Evolutionary conservation across 352 stramenopile genomes (phyloP).

Genomic region (Phytopythium vexans): DNA sequence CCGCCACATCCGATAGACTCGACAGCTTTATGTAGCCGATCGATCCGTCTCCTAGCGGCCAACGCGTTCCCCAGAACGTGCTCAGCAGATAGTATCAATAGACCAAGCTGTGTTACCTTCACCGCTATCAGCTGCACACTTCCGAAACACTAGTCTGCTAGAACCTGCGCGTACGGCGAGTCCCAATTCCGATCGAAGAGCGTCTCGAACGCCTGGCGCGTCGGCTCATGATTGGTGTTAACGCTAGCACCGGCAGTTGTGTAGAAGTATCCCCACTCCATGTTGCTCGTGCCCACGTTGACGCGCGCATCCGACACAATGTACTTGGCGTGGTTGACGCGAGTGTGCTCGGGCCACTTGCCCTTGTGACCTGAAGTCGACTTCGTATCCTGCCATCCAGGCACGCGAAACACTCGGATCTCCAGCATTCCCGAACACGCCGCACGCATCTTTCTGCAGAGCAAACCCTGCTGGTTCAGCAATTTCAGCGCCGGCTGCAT

Average conservation of each 20-base stretch:
- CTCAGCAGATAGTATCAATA: too few species aligned
- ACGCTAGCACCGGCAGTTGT: slow-evolving; percentile 73
- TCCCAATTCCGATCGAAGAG: slow-evolving; percentile 79
- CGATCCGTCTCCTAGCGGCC: too few species aligned
- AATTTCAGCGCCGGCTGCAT: slow-evolving; percentile 49
- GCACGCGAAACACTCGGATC: slow-evolving; percentile 72
- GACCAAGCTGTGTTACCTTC: too few species aligned
- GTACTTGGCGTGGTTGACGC: slow-evolving; percentile 85
- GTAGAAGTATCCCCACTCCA: slow-evolving; percentile 88
- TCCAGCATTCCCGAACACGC: slow-evolving; percentile 53
- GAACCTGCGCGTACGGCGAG: slow-evolving; percentile 50
- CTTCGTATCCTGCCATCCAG: slow-evolving; percentile 71
- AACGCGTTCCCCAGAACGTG: too few species aligned
- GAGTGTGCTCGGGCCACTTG: slow-evolving; percentile 62
- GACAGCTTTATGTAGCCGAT: slow-evolving; percentile 44
- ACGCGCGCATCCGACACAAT: slow-evolving; percentile 77
- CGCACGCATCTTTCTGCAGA: slow-evolving; percentile 35
- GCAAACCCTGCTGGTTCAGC: slow-evolving; percentile 41
- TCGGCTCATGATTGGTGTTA: slow-evolving; percentile 69
- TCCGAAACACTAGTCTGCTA: slow-evolving; percentile 12
- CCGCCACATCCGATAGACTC: slow-evolving; percentile 34
- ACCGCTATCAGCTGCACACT: too few species aligned
- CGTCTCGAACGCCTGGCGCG: slow-evolving; percentile 43
- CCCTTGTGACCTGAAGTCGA: slow-evolving; percentile 18
- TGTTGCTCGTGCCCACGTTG: slow-evolving; percentile 86